Evolutionary conservation across 1,284 basidiomycete species (phyloP).

Genomic region (Ustilago lituana): DNA sequence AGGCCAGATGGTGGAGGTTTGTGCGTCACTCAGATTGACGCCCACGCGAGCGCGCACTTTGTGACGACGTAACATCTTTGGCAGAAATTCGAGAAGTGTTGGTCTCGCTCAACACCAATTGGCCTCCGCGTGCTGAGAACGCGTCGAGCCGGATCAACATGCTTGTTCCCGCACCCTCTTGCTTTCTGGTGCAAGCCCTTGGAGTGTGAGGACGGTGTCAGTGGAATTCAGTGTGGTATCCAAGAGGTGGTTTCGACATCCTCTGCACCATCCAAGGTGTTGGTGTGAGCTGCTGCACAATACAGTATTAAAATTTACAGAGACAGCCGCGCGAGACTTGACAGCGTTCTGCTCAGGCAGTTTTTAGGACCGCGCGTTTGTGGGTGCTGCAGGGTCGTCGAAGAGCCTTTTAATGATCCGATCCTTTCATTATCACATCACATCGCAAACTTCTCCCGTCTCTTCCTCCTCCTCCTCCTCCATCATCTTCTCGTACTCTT

Average conservation of each 20-base stretch:
- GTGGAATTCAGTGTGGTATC: too few relatives aligned
- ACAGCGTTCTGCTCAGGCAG: constrained; percentile 3
- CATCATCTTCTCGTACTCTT: neutral
- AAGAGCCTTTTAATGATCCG: neutral
- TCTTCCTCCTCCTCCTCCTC: neutral
- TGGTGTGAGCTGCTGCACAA: neutral
- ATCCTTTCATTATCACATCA: constrained; percentile 5
- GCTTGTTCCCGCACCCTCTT: too few relatives aligned
- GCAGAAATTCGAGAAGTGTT: constrained; percentile 9
- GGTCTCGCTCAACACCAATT: constrained; percentile 1
- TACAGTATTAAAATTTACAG: neutral
- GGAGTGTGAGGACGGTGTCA: too few relatives aligned
- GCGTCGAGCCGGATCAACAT: constrained; percentile 10
- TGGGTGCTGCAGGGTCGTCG: constrained; percentile 9
- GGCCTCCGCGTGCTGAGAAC: neutral
- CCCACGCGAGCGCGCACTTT: too few relatives aligned
- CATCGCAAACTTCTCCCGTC: neutral
- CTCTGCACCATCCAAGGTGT: too few relatives aligned
- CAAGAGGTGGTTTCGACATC: too few relatives aligned
- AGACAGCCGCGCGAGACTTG: constrained; percentile 5
- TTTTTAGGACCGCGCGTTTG: constrained; percentile 5
- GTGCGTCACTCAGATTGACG: too few relatives aligned
- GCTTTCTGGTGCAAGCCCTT: too few relatives aligned
- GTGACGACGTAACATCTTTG: neutral
- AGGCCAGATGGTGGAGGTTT: too few relatives aligned